Base-by-base conservation (phyloP, 257 asterid species). In the Petunia axillaris region DNA sequence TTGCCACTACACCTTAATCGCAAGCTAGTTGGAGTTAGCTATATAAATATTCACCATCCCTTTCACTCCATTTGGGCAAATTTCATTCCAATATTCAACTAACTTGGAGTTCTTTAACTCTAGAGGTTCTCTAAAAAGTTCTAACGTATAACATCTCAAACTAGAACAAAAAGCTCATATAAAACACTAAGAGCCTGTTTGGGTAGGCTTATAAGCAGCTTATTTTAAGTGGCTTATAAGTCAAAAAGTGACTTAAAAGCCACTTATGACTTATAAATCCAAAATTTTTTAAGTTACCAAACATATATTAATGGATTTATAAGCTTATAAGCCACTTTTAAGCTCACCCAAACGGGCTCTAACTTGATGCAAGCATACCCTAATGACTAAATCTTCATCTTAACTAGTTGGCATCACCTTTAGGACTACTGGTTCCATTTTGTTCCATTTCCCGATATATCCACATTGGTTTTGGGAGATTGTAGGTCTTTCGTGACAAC, bases 101-200 rank as follows among this genome's bases (percentile, higher is more conserved):
- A 80, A 80, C 75, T 58, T 70, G 54, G 43, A 48, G 79, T 68
- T 41, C 64, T 70, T 63, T 10, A 25, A 60, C 40, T 41, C 40
- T 41, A n/a, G 38, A 15, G 75, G 38, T 67, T 11, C 75, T 41
- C 75, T 8, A 15, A 37, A 66, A 66, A 14, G 3, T 66, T 37
- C 36, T 14, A 13, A 2, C 16, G 15, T 41, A 41, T 66, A 41
- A 41, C 15, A 67, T 41, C 54, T 67, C 38, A 11, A 41, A 15
- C 52, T 7, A 40, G 50, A 66, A 25, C 15, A 66, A 66, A 55
- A 67, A n/a, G n/a, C 35, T 9, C 25, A 25, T 25, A 25, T 25
- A 25, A 25, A 25, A 25, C 25, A 25, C 25, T 25, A 25, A 25
- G 25, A 25, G 25, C 25, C 25, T 25, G 25, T 25, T 25, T 25